A percentile compares a stretch with the other conserved stretches of the same genome.
Conservation (phyloP, 257 asterid species). For the Salvia splendens region DNA sequence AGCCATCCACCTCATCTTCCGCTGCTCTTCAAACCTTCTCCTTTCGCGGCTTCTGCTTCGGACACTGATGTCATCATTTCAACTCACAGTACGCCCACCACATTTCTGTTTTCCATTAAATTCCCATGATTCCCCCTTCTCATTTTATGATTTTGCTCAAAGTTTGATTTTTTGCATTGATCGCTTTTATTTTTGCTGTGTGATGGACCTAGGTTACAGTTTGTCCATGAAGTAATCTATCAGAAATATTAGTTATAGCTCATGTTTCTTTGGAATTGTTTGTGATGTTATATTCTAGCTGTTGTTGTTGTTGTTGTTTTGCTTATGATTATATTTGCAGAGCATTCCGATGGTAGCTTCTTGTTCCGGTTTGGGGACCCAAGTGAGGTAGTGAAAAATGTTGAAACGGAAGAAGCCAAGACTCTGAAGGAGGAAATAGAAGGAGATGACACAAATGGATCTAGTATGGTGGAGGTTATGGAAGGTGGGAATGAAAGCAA, state of each 20-base stretch:
- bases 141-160: background rate
- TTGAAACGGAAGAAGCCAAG: constrained; percentile 40
- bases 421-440: constrained; percentile 34
- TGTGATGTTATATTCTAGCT: constrained; percentile 25
- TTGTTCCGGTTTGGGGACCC: constrained; percentile 83
- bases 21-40: constrained; percentile 39
- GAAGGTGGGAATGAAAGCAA: constrained; percentile 39
- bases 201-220: background rate
- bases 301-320: background rate
- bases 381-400: constrained; percentile 44
- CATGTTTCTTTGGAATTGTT: constrained; percentile 26
- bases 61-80: constrained; percentile 54
- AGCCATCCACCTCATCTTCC: constrained; percentile 41
- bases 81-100: constrained; percentile 51
- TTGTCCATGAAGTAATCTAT: background rate
- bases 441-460: constrained; percentile 34
- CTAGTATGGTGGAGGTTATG: constrained; percentile 37
- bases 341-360: constrained; percentile 75
- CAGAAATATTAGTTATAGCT: constrained; percentile 1
- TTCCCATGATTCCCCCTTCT: background rate
- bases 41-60: constrained; percentile 36
- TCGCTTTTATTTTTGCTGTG: constrained; percentile 2
- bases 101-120: background rate
- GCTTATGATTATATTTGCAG: constrained; percentile 49
- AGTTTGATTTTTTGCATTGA: background rate